Percentiles rank a stretch among this genome's conserved stretches.
These are phyloP conservation scores for Eucalyptus cloeziana DNA, from an alignment of 345 rosid species.

Conservation along the genomic window DNA sequence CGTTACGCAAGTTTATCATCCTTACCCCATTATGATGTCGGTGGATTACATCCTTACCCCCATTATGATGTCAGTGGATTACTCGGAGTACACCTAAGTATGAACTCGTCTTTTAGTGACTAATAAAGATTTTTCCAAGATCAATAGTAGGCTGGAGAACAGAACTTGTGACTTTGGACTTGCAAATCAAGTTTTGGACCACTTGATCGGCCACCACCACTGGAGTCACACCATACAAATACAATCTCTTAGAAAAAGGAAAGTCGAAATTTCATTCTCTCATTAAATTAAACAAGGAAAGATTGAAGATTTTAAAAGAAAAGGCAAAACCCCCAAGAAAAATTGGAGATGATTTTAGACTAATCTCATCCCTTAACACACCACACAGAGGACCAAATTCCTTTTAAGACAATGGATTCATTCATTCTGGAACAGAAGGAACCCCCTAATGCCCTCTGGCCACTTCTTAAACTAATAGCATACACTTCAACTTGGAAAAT, in stretches of 20 bases:
- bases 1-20: background rate
- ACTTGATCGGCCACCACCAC: background rate
- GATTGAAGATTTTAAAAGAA: conserved; percentile 13
- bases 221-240: background rate
- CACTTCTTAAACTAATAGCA: background rate
- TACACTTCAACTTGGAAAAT: background rate
- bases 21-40: background rate
- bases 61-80: background rate
- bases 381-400: background rate
- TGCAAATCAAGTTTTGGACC: background rate
- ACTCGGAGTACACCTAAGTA: background rate
- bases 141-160: background rate
- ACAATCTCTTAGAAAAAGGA: background rate
- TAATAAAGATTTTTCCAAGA: background rate
- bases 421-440: background rate
- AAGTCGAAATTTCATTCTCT: background rate
- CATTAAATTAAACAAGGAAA: background rate
- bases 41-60: background rate
- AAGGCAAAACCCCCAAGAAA: conserved; percentile 17
- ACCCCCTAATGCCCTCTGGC: background rate
- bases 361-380: background rate
- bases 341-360: conserved; percentile 10
- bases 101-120: background rate
- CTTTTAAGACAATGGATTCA: background rate
- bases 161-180: background rate